These are phyloP conservation scores for Penicillium cosmopolitanum DNA, from an alignment of 495 filamentous ascomycete species.

Conservation along the genomic window DNA sequence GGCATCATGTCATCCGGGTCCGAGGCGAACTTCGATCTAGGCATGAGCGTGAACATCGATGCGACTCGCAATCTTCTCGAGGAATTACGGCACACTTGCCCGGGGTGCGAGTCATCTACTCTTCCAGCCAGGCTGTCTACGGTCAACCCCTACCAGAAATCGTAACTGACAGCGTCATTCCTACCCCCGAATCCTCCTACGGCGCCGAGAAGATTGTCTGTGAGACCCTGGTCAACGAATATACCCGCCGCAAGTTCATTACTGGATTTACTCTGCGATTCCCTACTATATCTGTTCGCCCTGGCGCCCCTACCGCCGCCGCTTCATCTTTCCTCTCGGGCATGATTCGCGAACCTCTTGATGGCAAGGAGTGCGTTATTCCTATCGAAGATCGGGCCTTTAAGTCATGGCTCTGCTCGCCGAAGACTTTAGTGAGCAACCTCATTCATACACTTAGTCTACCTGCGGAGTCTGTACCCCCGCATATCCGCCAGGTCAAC, in stretches of 20 bases:
- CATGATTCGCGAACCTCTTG: slow-evolving; percentile 65
- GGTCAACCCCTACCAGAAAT: slow-evolving; percentile 54
- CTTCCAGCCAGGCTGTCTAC: slow-evolving; percentile 61
- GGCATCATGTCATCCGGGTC: slow-evolving; percentile 79
- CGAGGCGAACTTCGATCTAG: slow-evolving; percentile 72
- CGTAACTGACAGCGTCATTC: slow-evolving; percentile 57
- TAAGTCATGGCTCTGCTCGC: slow-evolving; percentile 65
- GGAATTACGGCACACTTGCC: slow-evolving; percentile 54
- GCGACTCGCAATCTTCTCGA: slow-evolving; percentile 66
- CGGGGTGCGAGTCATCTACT: slow-evolving; percentile 67
- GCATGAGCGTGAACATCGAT: slow-evolving; percentile 71
- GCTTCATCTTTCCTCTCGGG: slow-evolving; percentile 72
- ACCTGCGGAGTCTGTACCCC: slow-evolving; percentile 51
- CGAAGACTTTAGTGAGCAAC: slow-evolving; percentile 65
- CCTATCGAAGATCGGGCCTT: slow-evolving; percentile 64
- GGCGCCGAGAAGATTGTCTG: slow-evolving; percentile 75
- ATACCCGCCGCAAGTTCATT: slow-evolving; percentile 66
- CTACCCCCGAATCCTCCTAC: slow-evolving; percentile 71
- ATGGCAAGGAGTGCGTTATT: slow-evolving; percentile 63
- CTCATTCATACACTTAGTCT: slow-evolving; percentile 61
- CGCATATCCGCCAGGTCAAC: slow-evolving; percentile 65
- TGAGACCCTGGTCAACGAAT: slow-evolving; percentile 73
- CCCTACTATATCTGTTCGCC: slow-evolving; percentile 71
- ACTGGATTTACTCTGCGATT: slow-evolving; percentile 69
- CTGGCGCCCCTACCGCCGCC: slow-evolving; percentile 68